Conservation (phyloP, 257 asterid species). For the Rhazya stricta region DNA sequence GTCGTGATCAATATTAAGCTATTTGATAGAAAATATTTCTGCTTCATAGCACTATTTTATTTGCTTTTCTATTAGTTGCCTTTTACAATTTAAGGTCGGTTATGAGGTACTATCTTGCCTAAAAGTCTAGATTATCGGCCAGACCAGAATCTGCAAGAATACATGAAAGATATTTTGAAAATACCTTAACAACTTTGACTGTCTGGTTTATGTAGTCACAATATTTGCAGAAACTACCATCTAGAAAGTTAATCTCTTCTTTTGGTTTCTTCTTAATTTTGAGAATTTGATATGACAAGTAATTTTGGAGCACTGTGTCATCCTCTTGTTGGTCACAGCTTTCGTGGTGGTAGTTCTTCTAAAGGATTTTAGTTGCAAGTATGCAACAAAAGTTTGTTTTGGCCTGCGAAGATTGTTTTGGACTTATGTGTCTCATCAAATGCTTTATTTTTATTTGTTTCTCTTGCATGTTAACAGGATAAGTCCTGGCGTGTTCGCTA, state of each 20-base stretch:
- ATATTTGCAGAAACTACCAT: not conserved
- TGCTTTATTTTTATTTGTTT: not conserved
- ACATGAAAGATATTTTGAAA: not conserved
- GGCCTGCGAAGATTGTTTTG: not conserved
- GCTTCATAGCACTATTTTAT: not conserved
- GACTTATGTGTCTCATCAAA: not conserved
- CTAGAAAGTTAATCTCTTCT: not conserved
- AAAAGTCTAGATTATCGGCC: not conserved
- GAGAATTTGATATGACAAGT: not conserved
- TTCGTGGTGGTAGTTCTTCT: not conserved
- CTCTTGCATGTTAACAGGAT: conserved; percentile 48
- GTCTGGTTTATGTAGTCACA: not conserved
- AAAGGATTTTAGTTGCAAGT: not conserved
- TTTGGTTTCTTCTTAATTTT: not conserved
- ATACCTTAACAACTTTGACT: not conserved
- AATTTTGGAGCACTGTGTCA: not conserved
- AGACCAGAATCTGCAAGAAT: not conserved
- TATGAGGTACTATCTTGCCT: not conserved
- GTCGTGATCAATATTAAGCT: not conserved
- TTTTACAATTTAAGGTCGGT: not conserved
- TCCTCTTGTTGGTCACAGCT: not conserved
- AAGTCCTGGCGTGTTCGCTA: conserved; percentile 99
- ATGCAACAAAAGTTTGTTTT: not conserved
- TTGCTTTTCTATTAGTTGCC: not conserved
- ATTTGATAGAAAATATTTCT: not conserved